Percentiles rank a stretch among this genome's conserved stretches.
These are phyloP conservation scores for Pythium dissimile DNA, from an alignment of 352 stramenopile species.

Conservation along the genomic window DNA sequence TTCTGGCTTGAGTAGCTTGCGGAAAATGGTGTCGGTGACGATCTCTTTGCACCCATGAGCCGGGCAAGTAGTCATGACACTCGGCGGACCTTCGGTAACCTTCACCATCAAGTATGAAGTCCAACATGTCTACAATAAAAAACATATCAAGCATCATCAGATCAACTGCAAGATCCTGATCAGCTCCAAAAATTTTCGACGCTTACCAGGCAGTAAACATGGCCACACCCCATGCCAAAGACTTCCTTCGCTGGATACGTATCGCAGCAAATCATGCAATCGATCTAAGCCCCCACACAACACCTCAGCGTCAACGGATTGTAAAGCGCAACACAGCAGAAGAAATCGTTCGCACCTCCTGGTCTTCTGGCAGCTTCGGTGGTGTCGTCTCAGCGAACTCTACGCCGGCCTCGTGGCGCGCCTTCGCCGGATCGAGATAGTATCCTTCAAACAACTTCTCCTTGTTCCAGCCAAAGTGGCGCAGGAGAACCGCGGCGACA, in stretches of 20 bases:
- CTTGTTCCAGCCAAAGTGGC: conserved; percentile 88
- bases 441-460: conserved; percentile 89
- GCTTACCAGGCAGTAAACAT: conserved; percentile 94
- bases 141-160: no score
- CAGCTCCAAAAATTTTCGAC: no score
- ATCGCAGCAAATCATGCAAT: conserved; percentile 95
- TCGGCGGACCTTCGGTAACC: conserved; percentile 91
- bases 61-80: conserved; percentile 94
- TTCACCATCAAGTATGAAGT: conserved; percentile 83
- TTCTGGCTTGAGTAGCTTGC: conserved; percentile 55
- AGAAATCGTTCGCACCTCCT: conserved; percentile 32
- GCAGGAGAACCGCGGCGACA: conserved; percentile 71
- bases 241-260: conserved; percentile 67
- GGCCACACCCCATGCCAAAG: conserved; percentile 95
- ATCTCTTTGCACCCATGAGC: conserved; percentile 94
- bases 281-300: conserved; percentile 30
- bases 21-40: conserved; percentile 65
- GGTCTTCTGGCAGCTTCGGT: conserved; percentile 31
- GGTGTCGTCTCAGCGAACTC: conserved; percentile 45
- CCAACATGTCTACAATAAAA: conserved; percentile 65
- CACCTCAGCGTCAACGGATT: conserved; percentile 8
- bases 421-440: conserved; percentile 64
- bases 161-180: no score
- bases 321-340: neutral
- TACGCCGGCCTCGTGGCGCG: conserved; percentile 50